Conservation (phyloP, 768 basidiomycete genomes). For the Piloderma croceum region DNA sequence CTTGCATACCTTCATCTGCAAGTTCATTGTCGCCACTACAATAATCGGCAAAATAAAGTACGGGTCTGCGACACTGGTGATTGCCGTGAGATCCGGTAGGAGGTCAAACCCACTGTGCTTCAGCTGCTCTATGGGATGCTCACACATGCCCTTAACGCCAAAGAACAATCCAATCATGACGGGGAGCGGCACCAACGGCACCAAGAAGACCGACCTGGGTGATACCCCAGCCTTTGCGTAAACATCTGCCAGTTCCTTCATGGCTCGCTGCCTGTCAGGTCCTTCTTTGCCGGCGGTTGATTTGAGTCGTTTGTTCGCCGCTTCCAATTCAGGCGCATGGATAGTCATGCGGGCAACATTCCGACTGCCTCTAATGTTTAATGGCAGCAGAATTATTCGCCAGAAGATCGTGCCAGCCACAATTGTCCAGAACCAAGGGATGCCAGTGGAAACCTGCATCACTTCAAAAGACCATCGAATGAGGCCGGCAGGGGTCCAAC, state of each 20-base stretch:
- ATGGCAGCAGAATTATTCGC: not conserved
- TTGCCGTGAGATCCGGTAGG: not conserved
- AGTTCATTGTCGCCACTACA: not conserved
- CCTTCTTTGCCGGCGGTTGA: not conserved
- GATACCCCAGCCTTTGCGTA: not conserved
- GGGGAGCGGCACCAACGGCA: slow-evolving; percentile 45
- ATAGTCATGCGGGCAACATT: not conserved
- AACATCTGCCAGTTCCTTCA: not conserved
- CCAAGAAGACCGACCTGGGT: too few species aligned
- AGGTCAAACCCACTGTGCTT: not conserved
- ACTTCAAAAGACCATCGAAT: slow-evolving; percentile 39
- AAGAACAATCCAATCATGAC: slow-evolving; percentile 50
- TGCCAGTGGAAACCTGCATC: slow-evolving; percentile 41
- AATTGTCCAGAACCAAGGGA: slow-evolving; percentile 57
- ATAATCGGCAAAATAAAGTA: not conserved
- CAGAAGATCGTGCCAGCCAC: slow-evolving; percentile 35
- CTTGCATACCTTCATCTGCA: not conserved
- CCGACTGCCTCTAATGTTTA: not conserved
- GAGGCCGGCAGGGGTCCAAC: slow-evolving; percentile 42
- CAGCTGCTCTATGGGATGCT: not conserved
- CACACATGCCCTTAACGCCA: not conserved
- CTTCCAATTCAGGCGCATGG: not conserved
- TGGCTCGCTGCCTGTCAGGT: not conserved
- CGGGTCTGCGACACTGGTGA: too few species aligned
- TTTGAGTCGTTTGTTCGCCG: not conserved